phyloP scores from a whole-genome alignment of 768 basidiomycete genomes.

The Kwoniella bestiolae region DNA sequence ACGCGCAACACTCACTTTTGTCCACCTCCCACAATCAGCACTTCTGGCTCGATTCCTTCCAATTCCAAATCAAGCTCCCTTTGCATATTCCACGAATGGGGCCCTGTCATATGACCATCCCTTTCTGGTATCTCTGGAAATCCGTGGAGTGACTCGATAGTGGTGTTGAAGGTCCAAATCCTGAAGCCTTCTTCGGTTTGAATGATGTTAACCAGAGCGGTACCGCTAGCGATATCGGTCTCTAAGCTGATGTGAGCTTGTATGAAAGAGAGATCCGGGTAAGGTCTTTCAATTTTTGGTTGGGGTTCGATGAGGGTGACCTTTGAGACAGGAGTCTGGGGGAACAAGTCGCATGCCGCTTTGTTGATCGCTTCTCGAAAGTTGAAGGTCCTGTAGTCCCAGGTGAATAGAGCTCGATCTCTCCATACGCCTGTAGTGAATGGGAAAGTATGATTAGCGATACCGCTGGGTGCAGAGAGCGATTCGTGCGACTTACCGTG shows the following conservation, averaged over 20 bases:
- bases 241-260: slow-evolving; percentile 66
- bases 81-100: slow-evolving; percentile 15
- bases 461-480: neutral
- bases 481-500: slow-evolving; percentile 15
- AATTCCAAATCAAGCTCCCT: slow-evolving; percentile 9
- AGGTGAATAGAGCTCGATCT: slow-evolving; percentile 67
- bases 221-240: slow-evolving; percentile 61
- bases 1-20: slow-evolving; percentile 26
- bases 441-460: neutral
- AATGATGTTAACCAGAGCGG: slow-evolving; percentile 65
- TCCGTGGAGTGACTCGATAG: slow-evolving; percentile 64
- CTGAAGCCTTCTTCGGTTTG: slow-evolving; percentile 64
- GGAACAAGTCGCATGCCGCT: slow-evolving; percentile 59
- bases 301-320: slow-evolving; percentile 26
- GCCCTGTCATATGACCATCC: slow-evolving; percentile 21
- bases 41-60: slow-evolving; percentile 16
- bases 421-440: slow-evolving; percentile 60
- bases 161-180: slow-evolving; percentile 66
- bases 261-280: slow-evolving; percentile 64
- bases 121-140: slow-evolving; percentile 58
- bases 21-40: slow-evolving; percentile 31
- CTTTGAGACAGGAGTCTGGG: slow-evolving; percentile 13
- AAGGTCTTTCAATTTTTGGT: slow-evolving; percentile 33
- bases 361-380: slow-evolving; percentile 57
- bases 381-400: slow-evolving; percentile 68